Evolutionary conservation across 371 early-diverging fungal genomes (phyloP).

Genomic region (Parasitella parasitica): DNA sequence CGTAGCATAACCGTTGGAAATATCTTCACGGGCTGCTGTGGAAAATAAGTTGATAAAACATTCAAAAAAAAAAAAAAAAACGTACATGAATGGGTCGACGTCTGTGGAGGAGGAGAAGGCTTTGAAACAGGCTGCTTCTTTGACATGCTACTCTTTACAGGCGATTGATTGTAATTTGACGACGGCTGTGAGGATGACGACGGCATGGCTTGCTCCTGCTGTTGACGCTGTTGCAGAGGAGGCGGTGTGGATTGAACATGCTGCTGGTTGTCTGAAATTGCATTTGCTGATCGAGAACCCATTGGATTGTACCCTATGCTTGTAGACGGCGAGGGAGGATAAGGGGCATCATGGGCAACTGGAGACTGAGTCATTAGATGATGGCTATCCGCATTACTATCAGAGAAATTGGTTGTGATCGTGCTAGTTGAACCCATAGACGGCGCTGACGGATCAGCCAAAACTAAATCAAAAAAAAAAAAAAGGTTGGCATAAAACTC

Average conservation of each 20-base stretch:
- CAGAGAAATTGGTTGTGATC: not conserved
- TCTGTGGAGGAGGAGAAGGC: not conserved
- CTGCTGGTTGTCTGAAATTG: not conserved
- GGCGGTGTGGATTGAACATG: not conserved
- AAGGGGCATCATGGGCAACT: not conserved
- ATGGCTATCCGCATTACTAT: not conserved
- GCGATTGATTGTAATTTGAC: not conserved
- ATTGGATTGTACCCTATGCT: slow-evolving; percentile 3
- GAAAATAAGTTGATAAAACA: not conserved
- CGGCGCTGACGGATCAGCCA: slow-evolving; percentile 28
- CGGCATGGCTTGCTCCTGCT: not conserved
- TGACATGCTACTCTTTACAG: not conserved
- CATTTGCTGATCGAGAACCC: not conserved
- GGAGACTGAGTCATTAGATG: slow-evolving; percentile 6
- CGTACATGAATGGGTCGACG: not conserved
- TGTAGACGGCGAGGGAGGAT: slow-evolving; percentile 18
- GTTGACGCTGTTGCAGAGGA: not conserved
- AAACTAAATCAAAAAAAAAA: slow-evolving; percentile 8
- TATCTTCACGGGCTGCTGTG: slow-evolving; percentile 11
- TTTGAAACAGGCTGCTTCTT: not conserved
- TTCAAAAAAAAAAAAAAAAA: not conserved
- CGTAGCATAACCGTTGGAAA: not conserved
- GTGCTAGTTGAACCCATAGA: slow-evolving; percentile 5
- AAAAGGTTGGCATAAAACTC: not conserved
- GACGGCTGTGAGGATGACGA: not conserved